Base-by-base conservation (phyloP, 306 rosid genomes). In the Acacia acuminata region DNA sequence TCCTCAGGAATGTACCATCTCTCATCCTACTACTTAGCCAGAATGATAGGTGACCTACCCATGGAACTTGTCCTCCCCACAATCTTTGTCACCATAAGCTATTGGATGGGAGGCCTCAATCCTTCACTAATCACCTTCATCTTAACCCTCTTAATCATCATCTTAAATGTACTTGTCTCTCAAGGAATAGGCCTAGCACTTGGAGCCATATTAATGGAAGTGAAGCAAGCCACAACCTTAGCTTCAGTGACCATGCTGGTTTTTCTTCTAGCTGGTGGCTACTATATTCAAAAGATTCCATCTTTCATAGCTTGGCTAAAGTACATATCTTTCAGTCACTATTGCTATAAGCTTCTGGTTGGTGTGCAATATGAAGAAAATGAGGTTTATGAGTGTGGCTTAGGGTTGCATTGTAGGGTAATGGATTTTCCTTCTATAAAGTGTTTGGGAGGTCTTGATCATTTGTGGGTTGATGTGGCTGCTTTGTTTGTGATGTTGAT, bases 91-190 rank as follows among this genome's bases (percentile, higher is more conserved):
- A 90, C 97, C 0, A 73, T 94, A 61, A 22, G 91, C 9, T 94
- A 94, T 25, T 94, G 98, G 98, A 94, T 91, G 94, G 93, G 98
- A 7, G 97, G 97, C 53, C 94, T 94, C 56, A 94, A 93, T 81
- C 90, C 97, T 76, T 92, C 97, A 34, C 70, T 88, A 0, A 10
- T 84, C 20, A 88, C 91, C 34, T 94, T 89, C 68, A 61, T 83
- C 22, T 85, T 88, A 64, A 94, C 98, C 85, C 97, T 93, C 30
- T 84, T 85, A 71, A 84, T 92, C 83, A 82, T 91, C 80, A 93
- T 93, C 47, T 87, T 90, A 55, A 94, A 94, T 79, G 97, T 94
- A 53, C 84, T 94, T 0, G 97, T 93, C 80, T 88, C 97, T 25
- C 98, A 94, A 88, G 97, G 98, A 70, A 84, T 94, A 58, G 97